Evolutionary conservation across 2,329 filamentous ascomycete genomes (phyloP).

Genomic region (Microcyclospora pomicola): DNA sequence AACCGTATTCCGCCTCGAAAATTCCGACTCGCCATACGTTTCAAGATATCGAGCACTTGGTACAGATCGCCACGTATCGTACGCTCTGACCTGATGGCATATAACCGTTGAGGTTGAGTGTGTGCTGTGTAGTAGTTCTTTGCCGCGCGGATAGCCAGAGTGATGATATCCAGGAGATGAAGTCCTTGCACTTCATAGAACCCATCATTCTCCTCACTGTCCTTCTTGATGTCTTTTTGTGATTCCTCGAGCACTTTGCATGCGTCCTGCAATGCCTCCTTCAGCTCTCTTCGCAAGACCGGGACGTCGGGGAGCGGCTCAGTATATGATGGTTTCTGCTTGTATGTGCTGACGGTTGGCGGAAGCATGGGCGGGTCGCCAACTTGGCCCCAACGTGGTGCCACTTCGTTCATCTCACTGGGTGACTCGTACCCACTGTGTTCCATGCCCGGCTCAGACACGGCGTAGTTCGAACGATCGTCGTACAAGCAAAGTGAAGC

Average conservation of each 20-base stretch:
- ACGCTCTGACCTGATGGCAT: slow-evolving; percentile 76
- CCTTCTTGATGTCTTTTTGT: slow-evolving; percentile 14
- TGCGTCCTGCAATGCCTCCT: slow-evolving; percentile 55
- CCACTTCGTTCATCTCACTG: slow-evolving; percentile 35
- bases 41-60: slow-evolving; percentile 76
- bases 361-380: slow-evolving; percentile 67
- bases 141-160: slow-evolving; percentile 85
- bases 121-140: slow-evolving; percentile 95
- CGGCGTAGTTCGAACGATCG: slow-evolving; percentile 13
- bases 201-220: slow-evolving; percentile 37
- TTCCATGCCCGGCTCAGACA: slow-evolving; percentile 22
- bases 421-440: slow-evolving; percentile 38
- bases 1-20: slow-evolving; percentile 71
- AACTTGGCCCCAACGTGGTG: slow-evolving; percentile 39
- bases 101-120: slow-evolving; percentile 70
- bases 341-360: slow-evolving; percentile 95
- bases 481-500: slow-evolving; percentile 15
- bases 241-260: slow-evolving; percentile 52
- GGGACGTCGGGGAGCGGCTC: slow-evolving; percentile 72
- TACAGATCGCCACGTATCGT: slow-evolving; percentile 73
- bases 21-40: slow-evolving; percentile 76
- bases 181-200: slow-evolving; percentile 85
- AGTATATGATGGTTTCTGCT: slow-evolving; percentile 65
- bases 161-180: slow-evolving; percentile 83
- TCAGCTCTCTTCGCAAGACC: slow-evolving; percentile 58